Evolutionary conservation across 2,329 filamentous ascomycete genomes (phyloP), one percentile per base, ranked within the genome.

Genomic region (Neurospora sp.): DNA sequence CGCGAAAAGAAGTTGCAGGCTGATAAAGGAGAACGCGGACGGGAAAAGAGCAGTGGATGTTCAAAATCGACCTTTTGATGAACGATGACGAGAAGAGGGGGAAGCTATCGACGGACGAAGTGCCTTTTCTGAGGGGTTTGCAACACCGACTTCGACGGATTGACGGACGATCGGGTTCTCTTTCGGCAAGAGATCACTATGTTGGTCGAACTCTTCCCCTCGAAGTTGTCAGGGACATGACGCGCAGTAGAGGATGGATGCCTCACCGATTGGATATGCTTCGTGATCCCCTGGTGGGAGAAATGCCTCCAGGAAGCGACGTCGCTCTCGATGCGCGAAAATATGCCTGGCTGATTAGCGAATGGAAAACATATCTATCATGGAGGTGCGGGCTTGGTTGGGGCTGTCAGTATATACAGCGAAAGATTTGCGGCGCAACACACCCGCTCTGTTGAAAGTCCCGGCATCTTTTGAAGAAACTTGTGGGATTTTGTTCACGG

Each of bases 181-280:
- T n/a, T 19, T 19, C 10, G n/a, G 42, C 8, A n/a, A 46, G 42
- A 19, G 42, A 46, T 19, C 39, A 9, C 39, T 43, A 11, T 62
- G 23, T 36, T 17, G 52, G 23, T 62, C 23, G 46, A 36, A n/a
- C 28, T 36, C 33, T 7, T 36, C 8, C 3, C 15, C 23, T 62
- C 15, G 17, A 17, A 15, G 19, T 52, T 28, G 2, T 23, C 19
- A 15, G 46, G 46, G 46, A 28, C 19, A 23, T 23, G 46, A 15
- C 46, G 3, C 46, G 3, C 19, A 52, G 11, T 15, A 23, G 43
- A 52, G 19, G 66, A 66, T n/a, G 19, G 66, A 66, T n/a, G 19
- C 13, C 5, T 43, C 68, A 19, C 58, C 71, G 6, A 19, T 7
- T 46, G 62, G 46, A 74, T 71, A 73, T 68, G 40, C n/a, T 68